A percentile compares a stretch with the other conserved stretches of the same genome.
Conservation (phyloP, 2,329 filamentous ascomycete species). For the Botrytis galanthina region DNA sequence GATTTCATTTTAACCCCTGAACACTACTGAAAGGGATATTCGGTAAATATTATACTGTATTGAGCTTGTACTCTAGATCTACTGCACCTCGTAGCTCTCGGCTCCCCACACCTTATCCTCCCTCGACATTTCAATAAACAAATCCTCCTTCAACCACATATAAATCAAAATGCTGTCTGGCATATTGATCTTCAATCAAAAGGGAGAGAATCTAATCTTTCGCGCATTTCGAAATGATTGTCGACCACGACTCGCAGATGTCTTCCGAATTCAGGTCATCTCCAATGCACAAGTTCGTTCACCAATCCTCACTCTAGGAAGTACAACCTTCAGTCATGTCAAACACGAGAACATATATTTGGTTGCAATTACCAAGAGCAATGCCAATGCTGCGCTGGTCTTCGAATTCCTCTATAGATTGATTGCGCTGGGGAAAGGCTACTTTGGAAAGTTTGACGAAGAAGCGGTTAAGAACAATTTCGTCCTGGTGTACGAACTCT, state of each 20-base stretch:
- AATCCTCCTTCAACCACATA: constrained; percentile 13
- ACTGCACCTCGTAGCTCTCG: constrained; percentile 4
- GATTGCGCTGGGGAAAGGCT: constrained; percentile 85
- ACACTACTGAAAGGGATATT: not conserved
- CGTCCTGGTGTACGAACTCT: constrained; percentile 93
- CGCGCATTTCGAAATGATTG: constrained; percentile 98
- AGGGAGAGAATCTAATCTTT: constrained; percentile 99
- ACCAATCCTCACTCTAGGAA: constrained; percentile 93
- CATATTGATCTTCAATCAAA: constrained; percentile 98
- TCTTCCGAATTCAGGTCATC: constrained; percentile 99
- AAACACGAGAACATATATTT: constrained; percentile 99
- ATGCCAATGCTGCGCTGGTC: constrained; percentile 95
- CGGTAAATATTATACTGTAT: constrained; percentile 11
- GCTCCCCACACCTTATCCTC: constrained; percentile 19
- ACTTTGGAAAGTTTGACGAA: constrained; percentile 99
- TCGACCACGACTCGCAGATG: constrained; percentile 92
- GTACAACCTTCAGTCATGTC: constrained; percentile 98
- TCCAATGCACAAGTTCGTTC: constrained; percentile 97
- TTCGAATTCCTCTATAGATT: constrained; percentile 97
- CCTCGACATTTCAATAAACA: constrained; percentile 17
- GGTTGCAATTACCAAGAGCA: constrained; percentile 96
- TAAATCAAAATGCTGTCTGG: constrained; percentile 80
- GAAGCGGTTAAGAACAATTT: constrained; percentile 99
- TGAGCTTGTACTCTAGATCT: not conserved
- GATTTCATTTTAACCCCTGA: constrained; percentile 2